A percentile compares a stretch with the other conserved stretches of the same genome.
Conservation (phyloP, 345 rosid species). For the Linum trigynum region DNA sequence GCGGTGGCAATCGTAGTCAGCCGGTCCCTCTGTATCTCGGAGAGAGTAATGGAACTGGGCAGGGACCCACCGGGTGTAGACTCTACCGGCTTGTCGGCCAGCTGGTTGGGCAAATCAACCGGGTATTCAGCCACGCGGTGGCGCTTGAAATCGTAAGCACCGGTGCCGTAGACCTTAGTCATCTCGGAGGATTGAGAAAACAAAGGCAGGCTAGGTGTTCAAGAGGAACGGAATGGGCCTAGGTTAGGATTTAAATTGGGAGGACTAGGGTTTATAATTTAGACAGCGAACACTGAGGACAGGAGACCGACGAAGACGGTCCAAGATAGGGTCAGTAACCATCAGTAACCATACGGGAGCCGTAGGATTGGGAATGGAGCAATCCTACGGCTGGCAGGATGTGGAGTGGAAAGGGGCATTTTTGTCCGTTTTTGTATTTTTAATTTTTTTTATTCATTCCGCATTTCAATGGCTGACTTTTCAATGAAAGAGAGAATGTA, state of each 20-base stretch:
- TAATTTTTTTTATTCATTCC: too few relatives aligned
- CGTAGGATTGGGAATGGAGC: too few relatives aligned
- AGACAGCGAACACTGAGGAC: neutral
- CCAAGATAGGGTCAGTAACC: too few relatives aligned
- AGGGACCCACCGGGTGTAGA: conserved; percentile 52
- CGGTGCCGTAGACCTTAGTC: conserved; percentile 92
- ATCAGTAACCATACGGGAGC: too few relatives aligned
- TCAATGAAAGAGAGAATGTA: too few relatives aligned
- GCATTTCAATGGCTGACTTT: too few relatives aligned
- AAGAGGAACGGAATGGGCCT: neutral
- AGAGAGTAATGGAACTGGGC: conserved; percentile 71
- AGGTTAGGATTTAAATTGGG: neutral
- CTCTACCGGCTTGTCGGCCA: conserved; percentile 44
- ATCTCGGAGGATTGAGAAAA: conserved; percentile 16
- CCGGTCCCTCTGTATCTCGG: conserved; percentile 85
- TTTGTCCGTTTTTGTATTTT: too few relatives aligned
- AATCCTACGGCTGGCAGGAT: too few relatives aligned
- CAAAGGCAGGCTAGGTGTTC: neutral
- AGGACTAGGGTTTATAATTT: conserved; percentile 5
- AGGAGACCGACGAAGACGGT: too few relatives aligned
- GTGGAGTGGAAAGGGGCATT: too few relatives aligned
- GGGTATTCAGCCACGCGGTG: conserved; percentile 98
- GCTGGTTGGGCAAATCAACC: conserved; percentile 41
- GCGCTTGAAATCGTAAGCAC: conserved; percentile 95
- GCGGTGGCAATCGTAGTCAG: conserved; percentile 70